phyloP scores from a whole-genome alignment of 345 rosid species.

The Physaria fendleri region DNA sequence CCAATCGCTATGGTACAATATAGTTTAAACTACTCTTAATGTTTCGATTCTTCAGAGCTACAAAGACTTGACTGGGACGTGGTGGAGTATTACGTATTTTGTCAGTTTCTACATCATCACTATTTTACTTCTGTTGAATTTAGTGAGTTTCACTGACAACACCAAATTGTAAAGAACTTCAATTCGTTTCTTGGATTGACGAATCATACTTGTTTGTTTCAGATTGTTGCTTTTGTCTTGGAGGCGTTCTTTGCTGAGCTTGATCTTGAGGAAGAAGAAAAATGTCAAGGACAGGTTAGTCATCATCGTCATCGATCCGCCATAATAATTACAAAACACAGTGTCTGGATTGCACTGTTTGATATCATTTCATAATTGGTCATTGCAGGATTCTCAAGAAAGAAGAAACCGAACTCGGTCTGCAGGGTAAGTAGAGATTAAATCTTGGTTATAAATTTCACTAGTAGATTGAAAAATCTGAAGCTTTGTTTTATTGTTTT shows the following conservation, averaged over 20 bases:
- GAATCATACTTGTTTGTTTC: slow-evolving; percentile 23
- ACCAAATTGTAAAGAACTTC: neutral
- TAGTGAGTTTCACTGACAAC: slow-evolving; percentile 50
- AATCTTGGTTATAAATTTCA: neutral
- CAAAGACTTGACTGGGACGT: slow-evolving; percentile 67
- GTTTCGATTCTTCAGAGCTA: slow-evolving; percentile 64
- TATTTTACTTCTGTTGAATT: slow-evolving; percentile 71
- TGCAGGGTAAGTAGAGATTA: slow-evolving; percentile 51
- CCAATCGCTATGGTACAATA: neutral
- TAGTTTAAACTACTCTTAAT: slow-evolving; percentile 4
- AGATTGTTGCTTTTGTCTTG: slow-evolving; percentile 96
- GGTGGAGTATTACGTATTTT: slow-evolving; percentile 73
- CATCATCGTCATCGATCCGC: neutral
- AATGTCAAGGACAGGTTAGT: slow-evolving; percentile 55
- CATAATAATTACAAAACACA: neutral
- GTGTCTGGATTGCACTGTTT: neutral
- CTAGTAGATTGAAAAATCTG: neutral
- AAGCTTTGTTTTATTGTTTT: neutral
- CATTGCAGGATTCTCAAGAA: slow-evolving; percentile 42
- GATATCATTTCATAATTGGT: neutral
- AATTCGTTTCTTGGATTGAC: neutral
- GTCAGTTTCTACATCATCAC: slow-evolving; percentile 88
- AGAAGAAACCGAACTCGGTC: slow-evolving; percentile 38
- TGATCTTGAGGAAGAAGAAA: slow-evolving; percentile 71
- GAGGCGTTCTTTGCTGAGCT: slow-evolving; percentile 96